Conservation (phyloP, 108 stramenopile species). For the Ochromonas danica region DNA sequence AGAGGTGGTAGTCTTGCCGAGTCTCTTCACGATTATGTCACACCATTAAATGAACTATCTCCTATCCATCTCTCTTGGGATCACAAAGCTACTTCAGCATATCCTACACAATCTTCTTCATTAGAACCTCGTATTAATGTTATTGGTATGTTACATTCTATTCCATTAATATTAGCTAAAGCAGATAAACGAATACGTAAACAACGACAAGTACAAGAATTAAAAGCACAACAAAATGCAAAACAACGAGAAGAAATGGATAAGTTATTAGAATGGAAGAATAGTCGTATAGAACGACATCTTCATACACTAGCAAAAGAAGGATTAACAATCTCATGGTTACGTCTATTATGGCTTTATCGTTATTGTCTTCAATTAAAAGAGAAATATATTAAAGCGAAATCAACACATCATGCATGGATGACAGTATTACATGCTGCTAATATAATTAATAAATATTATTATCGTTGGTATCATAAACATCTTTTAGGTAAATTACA, state of each 20-base stretch:
- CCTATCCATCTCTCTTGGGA: no score
- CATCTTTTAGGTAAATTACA: background rate
- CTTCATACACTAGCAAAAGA: background rate
- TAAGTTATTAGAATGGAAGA: background rate
- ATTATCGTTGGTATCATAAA: background rate
- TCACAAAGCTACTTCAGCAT: no score
- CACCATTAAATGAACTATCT: no score
- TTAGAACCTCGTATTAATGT: no score
- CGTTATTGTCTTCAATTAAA: background rate
- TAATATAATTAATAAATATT: background rate
- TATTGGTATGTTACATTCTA: no score
- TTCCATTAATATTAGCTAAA: background rate
- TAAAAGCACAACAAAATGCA: background rate
- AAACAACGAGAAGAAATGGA: background rate
- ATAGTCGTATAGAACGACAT: background rate
- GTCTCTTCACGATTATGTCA: no score
- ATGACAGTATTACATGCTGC: background rate
- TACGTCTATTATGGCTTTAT: background rate
- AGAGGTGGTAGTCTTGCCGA: no score
- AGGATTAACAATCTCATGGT: background rate
- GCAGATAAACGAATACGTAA: background rate
- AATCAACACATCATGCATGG: background rate
- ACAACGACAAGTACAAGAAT: background rate
- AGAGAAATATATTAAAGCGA: background rate
- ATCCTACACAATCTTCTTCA: no score